A percentile compares a stretch with the other conserved stretches of the same genome.
These are phyloP conservation scores for Akebia trifoliata DNA, from an alignment of 164 flowering plant species.

Conservation along the genomic window DNA sequence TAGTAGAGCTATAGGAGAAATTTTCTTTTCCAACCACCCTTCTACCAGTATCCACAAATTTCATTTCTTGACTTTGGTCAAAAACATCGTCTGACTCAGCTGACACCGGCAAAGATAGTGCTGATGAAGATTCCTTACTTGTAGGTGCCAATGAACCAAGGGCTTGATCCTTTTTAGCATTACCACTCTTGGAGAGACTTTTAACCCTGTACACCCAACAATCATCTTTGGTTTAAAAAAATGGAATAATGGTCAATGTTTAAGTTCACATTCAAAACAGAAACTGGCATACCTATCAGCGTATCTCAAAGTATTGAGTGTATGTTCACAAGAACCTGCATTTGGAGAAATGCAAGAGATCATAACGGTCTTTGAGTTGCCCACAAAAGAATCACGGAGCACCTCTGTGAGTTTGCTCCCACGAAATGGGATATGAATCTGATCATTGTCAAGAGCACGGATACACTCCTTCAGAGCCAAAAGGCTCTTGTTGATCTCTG, in stretches of 20 bases:
- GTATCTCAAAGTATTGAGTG: constrained; percentile 95
- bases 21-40: constrained; percentile 53
- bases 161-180: constrained; percentile 60
- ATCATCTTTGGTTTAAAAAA: constrained; percentile 3
- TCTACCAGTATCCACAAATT: constrained; percentile 42
- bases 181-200: constrained; percentile 89
- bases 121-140: constrained; percentile 50
- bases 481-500: constrained; percentile 98
- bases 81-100: constrained; percentile 41
- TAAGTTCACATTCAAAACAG: neutral
- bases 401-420: constrained; percentile 99
- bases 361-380: constrained; percentile 98
- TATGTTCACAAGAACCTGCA: constrained; percentile 98
- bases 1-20: constrained; percentile 30
- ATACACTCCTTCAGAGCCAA: constrained; percentile 98
- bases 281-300: constrained; percentile 72
- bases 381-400: constrained; percentile 98
- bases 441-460: constrained; percentile 99
- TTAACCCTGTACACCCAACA: constrained; percentile 59
- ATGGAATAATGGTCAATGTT: neutral
- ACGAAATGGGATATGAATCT: constrained; percentile 96
- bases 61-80: constrained; percentile 53
- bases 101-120: constrained; percentile 36
- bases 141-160: constrained; percentile 32
- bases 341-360: constrained; percentile 98